phyloP scores from a whole-genome alignment of 2,329 filamentous ascomycete genomes.

The Sporothrix brasiliensis region DNA sequence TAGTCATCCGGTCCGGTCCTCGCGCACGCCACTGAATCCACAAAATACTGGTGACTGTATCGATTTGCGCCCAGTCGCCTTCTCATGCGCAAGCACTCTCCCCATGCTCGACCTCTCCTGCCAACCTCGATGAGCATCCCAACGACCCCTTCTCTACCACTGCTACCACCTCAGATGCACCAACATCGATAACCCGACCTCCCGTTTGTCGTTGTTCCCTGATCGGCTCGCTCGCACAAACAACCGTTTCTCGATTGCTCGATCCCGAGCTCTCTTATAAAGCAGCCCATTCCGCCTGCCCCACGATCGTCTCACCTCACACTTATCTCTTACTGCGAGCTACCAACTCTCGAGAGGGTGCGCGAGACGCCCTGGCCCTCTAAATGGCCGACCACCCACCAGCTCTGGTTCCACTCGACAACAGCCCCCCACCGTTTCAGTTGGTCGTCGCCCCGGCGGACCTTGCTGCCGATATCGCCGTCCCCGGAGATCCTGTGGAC shows the following conservation, averaged over 20 bases:
- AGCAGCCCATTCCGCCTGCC: not conserved
- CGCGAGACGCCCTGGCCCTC: not conserved
- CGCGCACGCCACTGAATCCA: not conserved
- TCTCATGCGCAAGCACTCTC: not conserved
- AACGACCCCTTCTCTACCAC: not conserved
- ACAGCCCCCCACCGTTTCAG: not conserved
- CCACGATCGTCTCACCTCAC: not conserved
- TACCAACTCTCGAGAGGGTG: not conserved
- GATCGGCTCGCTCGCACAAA: not conserved
- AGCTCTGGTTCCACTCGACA: not conserved
- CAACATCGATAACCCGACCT: conserved; percentile 17
- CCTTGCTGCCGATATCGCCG: not conserved
- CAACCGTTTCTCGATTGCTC: too few relatives aligned
- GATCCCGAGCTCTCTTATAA: not conserved
- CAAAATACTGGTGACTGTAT: not conserved
- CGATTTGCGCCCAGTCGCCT: not conserved
- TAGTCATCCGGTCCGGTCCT: conserved; percentile 11
- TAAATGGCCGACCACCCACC: conserved; percentile 14
- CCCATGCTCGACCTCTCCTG: not conserved
- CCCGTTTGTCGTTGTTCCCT: not conserved
- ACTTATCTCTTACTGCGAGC: not conserved
- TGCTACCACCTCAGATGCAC: conserved; percentile 19
- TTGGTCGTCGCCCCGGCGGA: not conserved
- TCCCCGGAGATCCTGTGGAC: not conserved
- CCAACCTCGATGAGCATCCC: conserved; percentile 20